Percentiles rank a stretch among this genome's conserved stretches.
These are phyloP conservation scores for Schizophyllum amplum DNA, from an alignment of 1,284 basidiomycete species.

Conservation along the genomic window DNA sequence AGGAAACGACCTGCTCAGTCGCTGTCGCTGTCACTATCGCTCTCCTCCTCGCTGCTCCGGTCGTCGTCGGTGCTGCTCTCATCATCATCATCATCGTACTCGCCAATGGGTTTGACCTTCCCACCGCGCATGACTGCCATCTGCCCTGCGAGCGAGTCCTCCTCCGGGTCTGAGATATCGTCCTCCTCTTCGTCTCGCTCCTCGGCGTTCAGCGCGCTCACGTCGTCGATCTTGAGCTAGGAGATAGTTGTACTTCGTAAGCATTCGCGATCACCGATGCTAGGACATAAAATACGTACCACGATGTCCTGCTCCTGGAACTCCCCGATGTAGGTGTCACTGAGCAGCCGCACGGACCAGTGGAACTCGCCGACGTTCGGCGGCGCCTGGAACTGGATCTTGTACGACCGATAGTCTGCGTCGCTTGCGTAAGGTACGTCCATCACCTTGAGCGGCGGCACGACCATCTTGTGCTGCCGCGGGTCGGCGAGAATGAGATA, in stretches of 20 bases:
- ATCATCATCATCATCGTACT: conserved; percentile 33
- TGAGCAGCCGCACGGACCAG: conserved; percentile 82
- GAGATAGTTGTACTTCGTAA: too few relatives aligned
- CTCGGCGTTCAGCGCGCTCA: conserved; percentile 46
- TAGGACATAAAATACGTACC: conserved; percentile 32
- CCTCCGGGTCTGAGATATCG: conserved; percentile 94
- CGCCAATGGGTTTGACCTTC: conserved; percentile 66
- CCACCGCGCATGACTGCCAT: conserved; percentile 97
- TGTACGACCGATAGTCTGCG: conserved; percentile 72
- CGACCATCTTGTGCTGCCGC: conserved; percentile 84
- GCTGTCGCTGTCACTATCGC: conserved; percentile 9
- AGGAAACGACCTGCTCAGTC: conserved; percentile 3
- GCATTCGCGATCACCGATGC: too few relatives aligned
- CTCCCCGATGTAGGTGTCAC: conserved; percentile 85
- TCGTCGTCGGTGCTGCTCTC: conserved; percentile 15
- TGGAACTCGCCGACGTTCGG: conserved; percentile 79
- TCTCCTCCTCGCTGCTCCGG: conserved; percentile 4
- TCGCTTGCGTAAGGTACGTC: conserved; percentile 69
- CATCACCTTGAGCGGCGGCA: conserved; percentile 80
- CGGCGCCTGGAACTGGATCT: conserved; percentile 93
- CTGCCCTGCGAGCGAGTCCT: conserved; percentile 93
- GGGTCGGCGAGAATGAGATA: conserved; percentile 90
- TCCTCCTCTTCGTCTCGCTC: conserved; percentile 75
- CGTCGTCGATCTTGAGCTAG: conserved; percentile 79
- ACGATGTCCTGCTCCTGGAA: conserved; percentile 69